Evolutionary conservation across 108 stramenopile species (phyloP).

Genomic region (Fragilaria radians): DNA sequence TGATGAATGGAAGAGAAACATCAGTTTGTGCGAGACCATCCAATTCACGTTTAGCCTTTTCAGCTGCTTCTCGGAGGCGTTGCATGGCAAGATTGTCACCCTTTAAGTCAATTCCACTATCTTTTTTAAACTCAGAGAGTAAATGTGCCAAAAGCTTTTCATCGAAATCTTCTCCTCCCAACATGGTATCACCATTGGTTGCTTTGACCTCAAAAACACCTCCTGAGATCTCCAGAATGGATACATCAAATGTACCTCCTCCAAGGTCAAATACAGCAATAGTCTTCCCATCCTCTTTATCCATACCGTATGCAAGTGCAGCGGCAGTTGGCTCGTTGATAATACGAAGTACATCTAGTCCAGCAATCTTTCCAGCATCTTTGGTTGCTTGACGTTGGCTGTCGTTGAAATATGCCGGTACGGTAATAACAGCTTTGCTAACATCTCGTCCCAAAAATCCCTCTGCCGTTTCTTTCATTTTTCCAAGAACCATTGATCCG

Average conservation of each 20-base stretch:
- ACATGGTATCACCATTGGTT: slow-evolving; percentile 99
- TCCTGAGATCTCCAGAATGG: slow-evolving; percentile 96
- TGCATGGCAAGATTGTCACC: slow-evolving; percentile 97
- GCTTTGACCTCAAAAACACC: slow-evolving; percentile 99
- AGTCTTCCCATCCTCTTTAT: slow-evolving; percentile 98
- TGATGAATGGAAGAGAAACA: slow-evolving; percentile 98
- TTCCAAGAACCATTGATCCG: slow-evolving; percentile 96
- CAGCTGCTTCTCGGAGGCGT: slow-evolving; percentile 96
- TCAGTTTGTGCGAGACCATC: slow-evolving; percentile 99
- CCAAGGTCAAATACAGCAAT: slow-evolving; percentile 99
- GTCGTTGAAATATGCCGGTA: slow-evolving; percentile 99
- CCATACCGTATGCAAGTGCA: slow-evolving; percentile 98
- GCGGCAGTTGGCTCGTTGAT: slow-evolving; percentile 99
- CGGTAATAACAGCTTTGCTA: slow-evolving; percentile 97
- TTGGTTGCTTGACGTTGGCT: slow-evolving; percentile 98
- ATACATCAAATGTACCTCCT: slow-evolving; percentile 99
- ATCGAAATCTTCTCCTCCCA: slow-evolving; percentile 99
- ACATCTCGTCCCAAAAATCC: slow-evolving; percentile 94
- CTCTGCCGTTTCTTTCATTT: slow-evolving; percentile 99
- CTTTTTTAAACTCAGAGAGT: slow-evolving; percentile 92
- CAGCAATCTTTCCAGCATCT: slow-evolving; percentile 98
- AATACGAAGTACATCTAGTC: slow-evolving; percentile 97
- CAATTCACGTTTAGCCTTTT: slow-evolving; percentile 99
- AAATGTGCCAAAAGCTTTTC: slow-evolving; percentile 90
- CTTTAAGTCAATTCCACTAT: slow-evolving; percentile 84